A percentile compares a stretch with the other conserved stretches of the same genome.
phyloP scores from a whole-genome alignment of 768 basidiomycete genomes.

The Roridomyces roridus region DNA sequence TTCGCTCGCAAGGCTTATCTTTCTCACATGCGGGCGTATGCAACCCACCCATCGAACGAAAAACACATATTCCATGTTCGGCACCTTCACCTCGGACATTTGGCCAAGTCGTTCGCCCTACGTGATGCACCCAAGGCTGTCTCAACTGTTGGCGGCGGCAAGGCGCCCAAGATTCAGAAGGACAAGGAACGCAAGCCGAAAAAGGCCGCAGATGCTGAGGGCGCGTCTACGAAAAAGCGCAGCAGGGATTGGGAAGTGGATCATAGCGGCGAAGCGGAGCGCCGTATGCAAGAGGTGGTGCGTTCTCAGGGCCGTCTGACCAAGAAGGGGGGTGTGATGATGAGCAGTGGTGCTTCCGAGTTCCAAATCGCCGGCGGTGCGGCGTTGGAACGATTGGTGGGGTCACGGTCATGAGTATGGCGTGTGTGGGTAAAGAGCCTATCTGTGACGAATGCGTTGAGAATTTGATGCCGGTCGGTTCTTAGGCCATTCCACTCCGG shows the following conservation, averaged over 20 bases:
- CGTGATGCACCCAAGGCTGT: slow-evolving; percentile 80
- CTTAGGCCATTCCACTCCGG: neutral
- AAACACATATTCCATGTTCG: slow-evolving; percentile 97
- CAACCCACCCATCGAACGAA: slow-evolving; percentile 94
- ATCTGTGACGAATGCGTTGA: slow-evolving; percentile 2
- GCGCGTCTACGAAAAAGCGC: slow-evolving; percentile 31
- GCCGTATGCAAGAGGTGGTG: slow-evolving; percentile 86
- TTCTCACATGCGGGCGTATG: slow-evolving; percentile 95
- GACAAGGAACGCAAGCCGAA: slow-evolving; percentile 25
- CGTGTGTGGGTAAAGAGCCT: neutral
- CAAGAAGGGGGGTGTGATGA: slow-evolving; percentile 81
- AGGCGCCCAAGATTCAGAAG: slow-evolving; percentile 26
- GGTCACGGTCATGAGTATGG: slow-evolving; percentile 22
- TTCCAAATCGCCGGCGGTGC: slow-evolving; percentile 78
- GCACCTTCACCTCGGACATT: slow-evolving; percentile 92
- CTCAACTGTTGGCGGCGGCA: slow-evolving; percentile 31
- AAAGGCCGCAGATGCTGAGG: slow-evolving; percentile 25
- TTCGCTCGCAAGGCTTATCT: slow-evolving; percentile 86
- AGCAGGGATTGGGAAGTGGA: slow-evolving; percentile 46
- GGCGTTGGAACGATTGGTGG: slow-evolving; percentile 68
- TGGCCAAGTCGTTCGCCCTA: slow-evolving; percentile 90
- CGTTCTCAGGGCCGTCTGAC: slow-evolving; percentile 81
- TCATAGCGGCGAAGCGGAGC: slow-evolving; percentile 66
- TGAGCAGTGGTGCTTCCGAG: slow-evolving; percentile 69
- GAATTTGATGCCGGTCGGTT: slow-evolving; percentile 9